Conservation (phyloP, 2,329 filamentous ascomycete genomes). For the Cordyceps tenuipes region DNA sequence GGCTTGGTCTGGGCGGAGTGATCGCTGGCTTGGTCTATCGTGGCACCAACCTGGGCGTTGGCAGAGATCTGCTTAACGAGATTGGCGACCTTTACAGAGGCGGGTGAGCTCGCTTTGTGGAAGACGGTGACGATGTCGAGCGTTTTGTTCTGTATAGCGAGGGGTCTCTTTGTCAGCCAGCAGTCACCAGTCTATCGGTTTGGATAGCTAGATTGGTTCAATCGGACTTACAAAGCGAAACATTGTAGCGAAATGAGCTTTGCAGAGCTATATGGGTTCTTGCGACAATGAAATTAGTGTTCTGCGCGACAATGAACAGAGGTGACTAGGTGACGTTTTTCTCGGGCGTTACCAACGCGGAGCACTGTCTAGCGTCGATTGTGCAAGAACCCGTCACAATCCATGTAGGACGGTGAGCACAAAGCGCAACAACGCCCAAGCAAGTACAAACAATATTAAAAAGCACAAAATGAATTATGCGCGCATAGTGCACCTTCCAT, state of each 20-base stretch:
- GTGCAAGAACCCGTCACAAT: not conserved
- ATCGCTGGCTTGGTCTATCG: slow-evolving; percentile 65
- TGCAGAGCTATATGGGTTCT: not conserved
- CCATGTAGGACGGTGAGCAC: too few relatives aligned
- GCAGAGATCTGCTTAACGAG: slow-evolving; percentile 75
- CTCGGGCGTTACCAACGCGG: not conserved
- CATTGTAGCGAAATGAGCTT: slow-evolving; percentile 25
- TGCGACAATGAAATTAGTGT: not conserved
- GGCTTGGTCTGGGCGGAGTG: slow-evolving; percentile 48
- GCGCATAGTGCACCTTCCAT: too few relatives aligned
- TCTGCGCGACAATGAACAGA: not conserved
- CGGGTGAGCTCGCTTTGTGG: slow-evolving; percentile 68
- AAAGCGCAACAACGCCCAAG: too few relatives aligned
- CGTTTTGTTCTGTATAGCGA: slow-evolving; percentile 54
- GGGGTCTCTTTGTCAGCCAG: not conserved
- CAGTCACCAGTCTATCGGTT: not conserved
- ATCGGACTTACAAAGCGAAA: slow-evolving; percentile 37
- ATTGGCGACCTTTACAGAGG: slow-evolving; percentile 64
- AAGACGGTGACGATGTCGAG: slow-evolving; percentile 94
- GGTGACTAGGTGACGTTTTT: not conserved
- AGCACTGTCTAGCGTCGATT: not conserved
- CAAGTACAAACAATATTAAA: too few relatives aligned
- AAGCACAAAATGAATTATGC: too few relatives aligned
- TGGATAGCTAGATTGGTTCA: not conserved
- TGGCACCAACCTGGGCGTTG: slow-evolving; percentile 57